Evolutionary conservation across 345 rosid genomes (phyloP).

Genomic region (Aegle marmelos): DNA sequence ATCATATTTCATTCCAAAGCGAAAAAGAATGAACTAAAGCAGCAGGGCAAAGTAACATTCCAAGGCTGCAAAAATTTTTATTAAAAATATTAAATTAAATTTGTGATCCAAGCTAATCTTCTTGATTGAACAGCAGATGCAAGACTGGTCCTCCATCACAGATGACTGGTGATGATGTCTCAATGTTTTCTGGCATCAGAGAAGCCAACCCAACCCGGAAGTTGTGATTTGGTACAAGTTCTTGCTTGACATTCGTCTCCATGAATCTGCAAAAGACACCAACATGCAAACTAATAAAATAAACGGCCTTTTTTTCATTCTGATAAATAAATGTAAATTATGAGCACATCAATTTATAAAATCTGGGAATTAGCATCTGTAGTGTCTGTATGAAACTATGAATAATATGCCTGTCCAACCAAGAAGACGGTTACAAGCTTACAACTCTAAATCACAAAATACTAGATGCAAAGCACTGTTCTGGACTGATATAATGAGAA

Average conservation of each 20-base stretch:
- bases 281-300: conserved; percentile 9
- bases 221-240: conserved; percentile 29
- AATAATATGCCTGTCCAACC: neutral
- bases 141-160: conserved; percentile 64
- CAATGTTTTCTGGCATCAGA: conserved; percentile 49
- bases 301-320: neutral
- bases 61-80: too few species aligned
- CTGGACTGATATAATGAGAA: neutral
- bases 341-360: neutral
- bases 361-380: neutral
- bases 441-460: neutral
- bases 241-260: conserved; percentile 35
- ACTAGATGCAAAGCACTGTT: neutral
- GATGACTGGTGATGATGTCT: conserved; percentile 42
- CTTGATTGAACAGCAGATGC: conserved; percentile 68
- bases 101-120: conserved; percentile 26
- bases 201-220: conserved; percentile 43
- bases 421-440: neutral
- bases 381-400: neutral
- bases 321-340: neutral
- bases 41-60: conserved; percentile 2
- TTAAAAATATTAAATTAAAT: too few species aligned
- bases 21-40: neutral
- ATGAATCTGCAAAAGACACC: conserved; percentile 37
- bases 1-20: neutral